Conservation (phyloP, 2,329 filamentous ascomycete genomes). For the Trichoderma koningiopsis region DNA sequence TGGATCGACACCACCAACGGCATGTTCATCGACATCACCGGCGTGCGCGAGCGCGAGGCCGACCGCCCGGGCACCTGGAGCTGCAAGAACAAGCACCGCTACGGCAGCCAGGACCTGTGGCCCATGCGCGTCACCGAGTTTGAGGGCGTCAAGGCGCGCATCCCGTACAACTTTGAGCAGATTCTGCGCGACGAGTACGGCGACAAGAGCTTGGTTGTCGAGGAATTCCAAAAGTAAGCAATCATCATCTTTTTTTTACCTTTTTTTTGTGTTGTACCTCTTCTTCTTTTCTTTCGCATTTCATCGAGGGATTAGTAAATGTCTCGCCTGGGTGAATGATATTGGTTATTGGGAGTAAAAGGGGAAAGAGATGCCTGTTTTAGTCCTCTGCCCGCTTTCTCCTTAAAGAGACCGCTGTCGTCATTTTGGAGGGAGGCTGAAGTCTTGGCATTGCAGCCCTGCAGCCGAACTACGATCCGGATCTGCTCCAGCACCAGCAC, state of each 20-base stretch:
- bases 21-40: constrained; percentile 83
- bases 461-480: not conserved
- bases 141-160: constrained; percentile 69
- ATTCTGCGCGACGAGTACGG: constrained; percentile 68
- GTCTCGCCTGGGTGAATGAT: not conserved
- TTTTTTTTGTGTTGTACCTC: constrained; percentile 10
- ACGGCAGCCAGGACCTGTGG: constrained; percentile 70
- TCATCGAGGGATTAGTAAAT: not conserved
- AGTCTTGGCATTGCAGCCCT: not conserved
- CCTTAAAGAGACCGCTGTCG: not conserved
- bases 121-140: constrained; percentile 74
- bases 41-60: constrained; percentile 66
- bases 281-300: not conserved
- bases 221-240: constrained; percentile 63
- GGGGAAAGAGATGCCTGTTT: not conserved
- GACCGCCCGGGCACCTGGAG: constrained; percentile 66
- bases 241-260: not conserved
- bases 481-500: not conserved
- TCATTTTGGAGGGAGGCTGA: not conserved
- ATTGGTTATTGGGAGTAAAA: not conserved
- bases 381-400: no score
- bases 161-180: constrained; percentile 70
- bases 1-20: constrained; percentile 79
- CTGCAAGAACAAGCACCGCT: constrained; percentile 80
- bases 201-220: constrained; percentile 59